Evolutionary conservation across 2,329 filamentous ascomycete species (phyloP), one percentile per base, ranked within the genome.

Genomic region (Cercospora sojina): DNA sequence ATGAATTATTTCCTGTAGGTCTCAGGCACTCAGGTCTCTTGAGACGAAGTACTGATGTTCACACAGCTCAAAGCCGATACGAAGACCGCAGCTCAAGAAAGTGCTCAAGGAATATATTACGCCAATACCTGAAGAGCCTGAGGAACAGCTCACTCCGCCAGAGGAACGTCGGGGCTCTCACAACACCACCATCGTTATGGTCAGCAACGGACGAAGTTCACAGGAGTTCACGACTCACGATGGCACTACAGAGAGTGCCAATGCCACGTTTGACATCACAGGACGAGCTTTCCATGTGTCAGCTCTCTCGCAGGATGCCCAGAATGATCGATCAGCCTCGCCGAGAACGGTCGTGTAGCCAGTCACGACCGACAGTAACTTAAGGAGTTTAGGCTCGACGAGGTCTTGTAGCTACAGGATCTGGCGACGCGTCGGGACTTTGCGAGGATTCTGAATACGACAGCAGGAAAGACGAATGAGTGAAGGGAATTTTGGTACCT

Each of bases 1-100:
- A 97, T 97, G 93, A 88, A 97, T 74, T 92, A 93, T 80, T 97
- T 97, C 77, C 83, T 97, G 49, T 85, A 43, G 60, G 64, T 61
- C 2, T 3, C 16, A 9, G 23, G 3, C 9, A 16, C 12, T 10
- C 10, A 12, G 13, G 2, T 23, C 3, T 8, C 55, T 13, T 23
- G 12, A 23, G 31, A 47, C 13, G 5, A 18, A 9, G n/a, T 49
- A 47, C 62, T 67, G 38, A 66, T 16, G n/a, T 18, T 47, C 12
- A 10, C 18, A 38, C 20, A 67, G 66, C 38, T 64, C 73, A 56
- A 89, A 89, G 77, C 87, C 87, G 0, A 96, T 97, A 69, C 86
- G 91, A 56, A 83, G 93, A 18, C 91, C 91, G 1, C 91, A 91
- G 6, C 83, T 97, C 65, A 96, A 96, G 77, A 90, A 93, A 74